These are phyloP conservation scores for Kodamaea kakaduensis DNA, from an alignment of 805 yeast species.

Conservation along the genomic window DNA sequence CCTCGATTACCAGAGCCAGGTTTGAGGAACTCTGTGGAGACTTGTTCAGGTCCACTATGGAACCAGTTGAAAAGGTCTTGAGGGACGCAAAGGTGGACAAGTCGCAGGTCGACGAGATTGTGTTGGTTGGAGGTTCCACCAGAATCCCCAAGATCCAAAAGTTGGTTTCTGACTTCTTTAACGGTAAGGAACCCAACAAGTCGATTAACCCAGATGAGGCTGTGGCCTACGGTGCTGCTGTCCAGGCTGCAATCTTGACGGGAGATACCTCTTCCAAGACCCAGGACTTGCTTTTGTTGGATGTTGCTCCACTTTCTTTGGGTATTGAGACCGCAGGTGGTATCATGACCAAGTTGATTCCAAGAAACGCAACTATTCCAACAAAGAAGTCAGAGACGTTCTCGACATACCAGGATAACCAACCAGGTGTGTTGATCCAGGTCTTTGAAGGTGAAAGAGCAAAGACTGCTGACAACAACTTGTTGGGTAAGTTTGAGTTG, in stretches of 20 bases:
- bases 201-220: conserved; percentile 99
- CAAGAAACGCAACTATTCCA: conserved; percentile 94
- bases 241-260: conserved; percentile 95
- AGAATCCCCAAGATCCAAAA: conserved; percentile 98
- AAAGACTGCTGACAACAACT: conserved; percentile 87
- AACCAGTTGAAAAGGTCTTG: conserved; percentile 93
- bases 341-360: conserved; percentile 92
- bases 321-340: conserved; percentile 98
- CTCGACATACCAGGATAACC: conserved; percentile 95
- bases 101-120: conserved; percentile 89
- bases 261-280: conserved; percentile 65
- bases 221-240: conserved; percentile 99
- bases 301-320: conserved; percentile 88
- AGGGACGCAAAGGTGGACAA: conserved; percentile 88
- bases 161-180: conserved; percentile 82
- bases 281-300: conserved; percentile 62
- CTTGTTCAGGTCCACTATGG: conserved; percentile 88
- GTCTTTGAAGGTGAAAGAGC: conserved; percentile 97
- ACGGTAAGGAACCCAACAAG: conserved; percentile 94
- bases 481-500: conserved; percentile 81
- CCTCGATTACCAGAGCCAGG: conserved; percentile 94
- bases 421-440: conserved; percentile 90
- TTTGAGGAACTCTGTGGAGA: conserved; percentile 95
- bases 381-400: conserved; percentile 92
- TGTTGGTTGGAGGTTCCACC: conserved; percentile 97